Percentiles rank a stretch among this genome's conserved stretches.
phyloP scores from a whole-genome alignment of 176 grass and related monocot species.

The Cenchrus purpureus region DNA sequence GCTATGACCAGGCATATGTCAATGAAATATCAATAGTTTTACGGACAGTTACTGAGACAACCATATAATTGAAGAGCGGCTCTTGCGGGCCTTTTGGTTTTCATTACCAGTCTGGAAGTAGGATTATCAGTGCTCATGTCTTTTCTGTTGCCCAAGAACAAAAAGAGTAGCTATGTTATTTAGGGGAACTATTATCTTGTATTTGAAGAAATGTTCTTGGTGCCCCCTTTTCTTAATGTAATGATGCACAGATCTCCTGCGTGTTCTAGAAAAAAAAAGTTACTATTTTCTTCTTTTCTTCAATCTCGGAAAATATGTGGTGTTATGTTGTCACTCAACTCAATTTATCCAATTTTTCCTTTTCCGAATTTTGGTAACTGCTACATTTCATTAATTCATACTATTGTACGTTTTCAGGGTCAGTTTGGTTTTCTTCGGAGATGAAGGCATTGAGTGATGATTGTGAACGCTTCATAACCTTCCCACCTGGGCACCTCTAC shows the following conservation, averaged over 20 bases:
- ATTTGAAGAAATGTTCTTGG: background rate
- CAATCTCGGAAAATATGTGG: background rate
- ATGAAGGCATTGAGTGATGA: conserved; percentile 99
- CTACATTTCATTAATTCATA: conserved; percentile 15
- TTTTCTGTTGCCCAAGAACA: background rate
- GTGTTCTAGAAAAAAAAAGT: background rate
- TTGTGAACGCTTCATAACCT: conserved; percentile 89
- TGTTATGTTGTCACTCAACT: background rate
- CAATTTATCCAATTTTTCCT: background rate
- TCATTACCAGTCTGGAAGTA: background rate
- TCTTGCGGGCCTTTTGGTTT: background rate
- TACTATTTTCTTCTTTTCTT: background rate
- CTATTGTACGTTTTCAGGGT: conserved; percentile 67
- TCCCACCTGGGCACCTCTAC: conserved; percentile 95
- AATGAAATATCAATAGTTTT: background rate
- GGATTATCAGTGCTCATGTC: background rate
- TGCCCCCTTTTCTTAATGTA: no score
- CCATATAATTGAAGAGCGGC: background rate
- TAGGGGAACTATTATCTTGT: background rate
- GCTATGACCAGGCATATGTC: background rate
- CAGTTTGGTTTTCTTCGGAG: conserved; percentile 98
- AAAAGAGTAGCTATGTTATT: background rate
- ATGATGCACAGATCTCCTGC: no score
- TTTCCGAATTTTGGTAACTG: conserved; percentile 13
- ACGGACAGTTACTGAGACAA: background rate